Base-by-base conservation (phyloP, 176 grass and related monocot genomes). In the Cenchrus purpureus region DNA sequence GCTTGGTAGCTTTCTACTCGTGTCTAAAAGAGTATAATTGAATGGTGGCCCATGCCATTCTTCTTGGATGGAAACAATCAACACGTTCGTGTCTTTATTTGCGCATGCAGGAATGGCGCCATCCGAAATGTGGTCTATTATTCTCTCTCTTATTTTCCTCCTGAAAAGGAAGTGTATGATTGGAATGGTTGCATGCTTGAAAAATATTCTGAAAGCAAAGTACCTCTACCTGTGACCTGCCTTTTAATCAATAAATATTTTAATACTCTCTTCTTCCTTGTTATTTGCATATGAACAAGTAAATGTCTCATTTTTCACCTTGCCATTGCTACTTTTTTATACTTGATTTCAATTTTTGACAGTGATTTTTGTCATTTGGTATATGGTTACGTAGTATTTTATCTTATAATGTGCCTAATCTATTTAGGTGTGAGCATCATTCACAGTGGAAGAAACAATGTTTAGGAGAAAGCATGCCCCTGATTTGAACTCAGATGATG, bases 401-500 rank as follows among this genome's bases (percentile, higher is more conserved):
- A 72, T 63, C 50, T 63, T 64, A 53, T 40, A 71, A 12, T 17
- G 37, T 62, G 20, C 19, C 43, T 31, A 2, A 64, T 80, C 45
- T 43, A 31, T 68, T 29, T 40, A 91, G 52, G 56, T 28, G 34
- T 76, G 67, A 88, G 15, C n/a, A 17, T n/a, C 79, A 55, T 7
- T 71, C 31, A 79, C 46, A 80, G 62, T 48, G 50, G 22, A 80
- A 86, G 54, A 69, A 79, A 82, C 44, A 69, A 97, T 97, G 94
- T 94, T 94, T 75, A 76, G 94, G 34, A 90, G 82, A 71, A 94
- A 92, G 82, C 87, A 90, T 5, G n/a, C 13, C 51, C n/a, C 80
- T 69, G 85, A 84, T 82, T 82, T 73, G 59, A 69, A 80, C 68
- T 74, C 63, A 68, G 74, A 84, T 72, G 73, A 88, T 65, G 66